Evolutionary conservation across 2,329 filamentous ascomycete genomes (phyloP).

Genomic region (Epicoccum nigrum): DNA sequence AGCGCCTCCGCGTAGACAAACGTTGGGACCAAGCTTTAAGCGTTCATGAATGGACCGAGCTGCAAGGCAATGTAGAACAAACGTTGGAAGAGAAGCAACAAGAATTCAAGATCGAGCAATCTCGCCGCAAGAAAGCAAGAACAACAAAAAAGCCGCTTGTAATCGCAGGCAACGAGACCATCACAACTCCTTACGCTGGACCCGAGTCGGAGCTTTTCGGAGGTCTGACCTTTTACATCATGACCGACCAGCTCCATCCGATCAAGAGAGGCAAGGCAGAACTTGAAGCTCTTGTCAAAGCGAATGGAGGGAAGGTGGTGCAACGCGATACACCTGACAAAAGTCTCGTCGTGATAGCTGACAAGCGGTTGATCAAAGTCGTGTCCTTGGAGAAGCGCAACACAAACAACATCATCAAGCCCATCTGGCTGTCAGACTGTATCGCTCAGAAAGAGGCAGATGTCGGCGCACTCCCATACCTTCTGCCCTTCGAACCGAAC

Average conservation of each 20-base stretch:
- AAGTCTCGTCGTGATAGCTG: constrained; percentile 75
- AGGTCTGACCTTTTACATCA: constrained; percentile 79
- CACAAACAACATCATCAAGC: constrained; percentile 73
- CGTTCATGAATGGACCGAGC: constrained; percentile 74
- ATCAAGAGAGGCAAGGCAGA: constrained; percentile 77
- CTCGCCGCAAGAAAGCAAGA: constrained; percentile 67
- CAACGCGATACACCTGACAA: constrained; percentile 71
- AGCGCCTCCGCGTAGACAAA: constrained; percentile 79
- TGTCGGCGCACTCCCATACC: constrained; percentile 58
- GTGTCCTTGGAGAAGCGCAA: constrained; percentile 79
- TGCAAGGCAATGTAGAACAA: constrained; percentile 73
- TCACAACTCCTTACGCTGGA: constrained; percentile 60
- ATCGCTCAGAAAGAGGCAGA: constrained; percentile 66
- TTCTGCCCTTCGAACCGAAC: constrained; percentile 68
- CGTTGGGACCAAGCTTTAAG: constrained; percentile 81
- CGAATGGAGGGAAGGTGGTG: constrained; percentile 78
- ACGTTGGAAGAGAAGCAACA: constrained; percentile 71
- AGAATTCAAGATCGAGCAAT: constrained; percentile 73
- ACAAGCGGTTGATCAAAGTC: constrained; percentile 80
- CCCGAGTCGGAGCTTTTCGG: constrained; percentile 71
- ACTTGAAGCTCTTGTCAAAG: constrained; percentile 80
- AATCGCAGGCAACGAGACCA: constrained; percentile 69
- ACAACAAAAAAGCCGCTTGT: constrained; percentile 70
- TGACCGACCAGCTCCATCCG: constrained; percentile 75
- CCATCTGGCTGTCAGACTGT: constrained; percentile 85